Evolutionary conservation across 1,284 basidiomycete species (phyloP).

Genomic region (Sphagnurus paluster): DNA sequence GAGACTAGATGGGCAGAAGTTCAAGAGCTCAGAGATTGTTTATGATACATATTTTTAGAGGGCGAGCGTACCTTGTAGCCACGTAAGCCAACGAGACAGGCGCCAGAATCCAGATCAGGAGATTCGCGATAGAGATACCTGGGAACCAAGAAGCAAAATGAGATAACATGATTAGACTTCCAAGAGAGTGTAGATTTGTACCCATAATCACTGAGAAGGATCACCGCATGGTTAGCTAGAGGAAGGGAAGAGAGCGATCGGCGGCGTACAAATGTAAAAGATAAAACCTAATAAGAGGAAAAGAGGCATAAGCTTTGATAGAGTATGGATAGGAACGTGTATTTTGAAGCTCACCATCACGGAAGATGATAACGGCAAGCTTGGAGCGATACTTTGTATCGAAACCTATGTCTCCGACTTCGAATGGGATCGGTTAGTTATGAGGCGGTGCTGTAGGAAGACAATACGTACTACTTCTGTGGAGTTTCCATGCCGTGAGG

Average conservation of each 20-base stretch:
- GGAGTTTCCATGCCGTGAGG: slow-evolving; percentile 25
- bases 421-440: not conserved
- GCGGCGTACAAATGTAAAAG: slow-evolving; percentile 26
- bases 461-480: slow-evolving; percentile 15
- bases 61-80: slow-evolving; percentile 22
- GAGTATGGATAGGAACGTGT: too few relatives aligned
- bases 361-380: slow-evolving; percentile 20
- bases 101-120: slow-evolving; percentile 26
- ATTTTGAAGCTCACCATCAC: slow-evolving; percentile 24
- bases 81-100: slow-evolving; percentile 23
- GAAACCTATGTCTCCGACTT: not conserved
- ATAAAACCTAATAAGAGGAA: slow-evolving; percentile 24
- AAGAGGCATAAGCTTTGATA: too few relatives aligned
- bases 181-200: slow-evolving; percentile 8
- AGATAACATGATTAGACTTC: too few relatives aligned
- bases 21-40: too few relatives aligned
- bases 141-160: not conserved
- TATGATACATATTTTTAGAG: too few relatives aligned
- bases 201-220: slow-evolving; percentile 22
- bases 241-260: too few relatives aligned
- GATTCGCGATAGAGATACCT: slow-evolving; percentile 25
- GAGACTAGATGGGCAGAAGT: slow-evolving; percentile 14
- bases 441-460: not conserved
- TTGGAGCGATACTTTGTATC: slow-evolving; percentile 8
- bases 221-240: too few relatives aligned